Conservation (phyloP, 371 early-diverging fungal species). For the Mucor plumbeus region DNA sequence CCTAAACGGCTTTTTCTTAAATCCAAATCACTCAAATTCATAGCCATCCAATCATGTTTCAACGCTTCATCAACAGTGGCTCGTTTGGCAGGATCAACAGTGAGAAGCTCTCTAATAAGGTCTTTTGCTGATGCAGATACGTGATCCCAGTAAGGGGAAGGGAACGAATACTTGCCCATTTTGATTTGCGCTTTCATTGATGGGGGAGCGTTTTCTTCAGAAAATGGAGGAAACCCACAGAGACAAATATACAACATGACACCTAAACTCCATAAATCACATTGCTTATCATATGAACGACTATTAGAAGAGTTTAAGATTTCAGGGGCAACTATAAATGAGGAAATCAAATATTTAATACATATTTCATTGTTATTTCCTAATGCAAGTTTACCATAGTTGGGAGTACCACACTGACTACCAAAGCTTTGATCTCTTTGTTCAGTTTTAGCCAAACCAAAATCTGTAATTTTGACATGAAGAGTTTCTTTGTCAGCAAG, state of each 20-base stretch:
- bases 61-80: constrained; percentile 53
- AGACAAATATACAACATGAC: constrained; percentile 98
- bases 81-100: constrained; percentile 53
- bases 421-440: constrained; percentile 57
- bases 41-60: constrained; percentile 26
- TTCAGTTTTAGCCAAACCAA: constrained; percentile 91
- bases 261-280: constrained; percentile 99
- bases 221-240: constrained; percentile 96
- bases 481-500: constrained; percentile 61
- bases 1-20: background rate
- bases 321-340: constrained; percentile 85
- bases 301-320: constrained; percentile 70
- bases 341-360: background rate
- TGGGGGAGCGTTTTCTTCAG: constrained; percentile 35
- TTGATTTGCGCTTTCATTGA: constrained; percentile 71
- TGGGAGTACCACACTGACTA: constrained; percentile 96
- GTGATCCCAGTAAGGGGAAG: constrained; percentile 83
- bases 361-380: background rate
- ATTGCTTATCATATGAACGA: constrained; percentile 81
- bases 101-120: constrained; percentile 61
- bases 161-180: constrained; percentile 79
- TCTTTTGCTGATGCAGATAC: constrained; percentile 76
- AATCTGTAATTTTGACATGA: constrained; percentile 91
- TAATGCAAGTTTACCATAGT: constrained; percentile 70
- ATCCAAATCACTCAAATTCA: constrained; percentile 4